Conservation (phyloP, 148 eudicot genomes). For the Rhododendron ferrugineum region DNA sequence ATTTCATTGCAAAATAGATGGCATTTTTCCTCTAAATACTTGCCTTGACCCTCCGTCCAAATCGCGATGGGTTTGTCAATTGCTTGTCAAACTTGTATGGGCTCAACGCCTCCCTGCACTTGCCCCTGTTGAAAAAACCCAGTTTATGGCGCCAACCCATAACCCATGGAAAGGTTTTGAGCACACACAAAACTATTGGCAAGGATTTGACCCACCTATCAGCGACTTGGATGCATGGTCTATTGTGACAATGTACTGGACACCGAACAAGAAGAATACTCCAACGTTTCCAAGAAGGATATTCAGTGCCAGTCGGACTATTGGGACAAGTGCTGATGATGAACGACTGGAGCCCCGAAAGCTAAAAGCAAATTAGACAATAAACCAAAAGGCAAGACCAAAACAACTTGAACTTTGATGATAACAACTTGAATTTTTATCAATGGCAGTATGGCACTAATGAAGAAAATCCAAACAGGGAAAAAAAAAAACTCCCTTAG, state of each 20-base stretch:
- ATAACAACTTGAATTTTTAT: not conserved
- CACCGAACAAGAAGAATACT: not conserved
- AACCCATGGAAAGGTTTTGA: too few species aligned
- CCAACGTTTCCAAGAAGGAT: not conserved
- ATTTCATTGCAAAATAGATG: not conserved
- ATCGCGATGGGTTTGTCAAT: not conserved
- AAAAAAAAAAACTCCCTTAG: too few species aligned
- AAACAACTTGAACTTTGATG: too few species aligned
- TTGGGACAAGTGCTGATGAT: not conserved
- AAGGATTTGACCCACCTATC: too few species aligned
- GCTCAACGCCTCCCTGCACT: not conserved
- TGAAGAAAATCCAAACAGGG: too few species aligned
- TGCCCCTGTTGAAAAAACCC: not conserved
- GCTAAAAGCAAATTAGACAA: not conserved
- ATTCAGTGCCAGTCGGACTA: not conserved
- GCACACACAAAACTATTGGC: too few species aligned
- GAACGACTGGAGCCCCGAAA: not conserved
- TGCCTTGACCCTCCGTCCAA: not conserved
- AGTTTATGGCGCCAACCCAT: too few species aligned
- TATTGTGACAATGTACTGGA: not conserved
- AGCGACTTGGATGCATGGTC: not conserved
- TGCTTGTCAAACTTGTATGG: not conserved
- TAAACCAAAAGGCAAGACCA: not conserved
- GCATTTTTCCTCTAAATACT: not conserved
- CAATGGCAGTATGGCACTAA: too few species aligned